Base-by-base conservation (phyloP, 2,329 filamentous ascomycete species). In the Xylariaceae sp. region DNA sequence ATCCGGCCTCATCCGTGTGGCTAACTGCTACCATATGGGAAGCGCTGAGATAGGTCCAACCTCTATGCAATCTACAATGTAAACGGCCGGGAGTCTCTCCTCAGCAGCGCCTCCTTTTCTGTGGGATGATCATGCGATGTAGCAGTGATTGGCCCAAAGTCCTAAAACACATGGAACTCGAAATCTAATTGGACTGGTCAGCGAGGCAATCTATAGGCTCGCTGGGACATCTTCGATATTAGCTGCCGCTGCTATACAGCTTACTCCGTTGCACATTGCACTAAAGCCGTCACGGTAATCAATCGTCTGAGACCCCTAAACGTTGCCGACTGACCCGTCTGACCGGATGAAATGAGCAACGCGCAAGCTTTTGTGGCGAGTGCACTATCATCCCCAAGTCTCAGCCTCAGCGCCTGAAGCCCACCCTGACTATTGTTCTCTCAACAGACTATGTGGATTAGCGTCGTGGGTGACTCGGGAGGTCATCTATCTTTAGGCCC, bases 361-460 rank as follows among this genome's bases (percentile, higher is more conserved):
- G 49, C 49, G 35, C 16, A 41, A 42, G 18, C 29, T 32, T 11
- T 50, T 39, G 45, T 51, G 49, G 49, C 49, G 47, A 35, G 29
- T 29, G 39, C 46, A 26, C 40, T 30, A 21, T 44, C 42, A 8
- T 51, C 33, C 37, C n/a, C 43, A 35, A 24, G 58, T 52, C 37
- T 58, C 58, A 60, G 58, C 58, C 55, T 58, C 55, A 33, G 45
- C 39, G 47, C 40, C 41, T 48, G 23, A 11, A 30, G 39, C 32
- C 7, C 27, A 39, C 36, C 37, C 37, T 2, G 24, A 24, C 27
- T 37, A 36, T 54, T 29, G 29, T 21, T 36, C 30, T 6, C n/a
- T 36, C n/a, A 7, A n/a, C n/a, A n/a, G n/a, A n/a, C n/a, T n/a
- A n/a, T 36, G n/a, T 15, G 20, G 40, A 10, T 26, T 41, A 18